phyloP scores from a whole-genome alignment of 2,329 filamentous ascomycete genomes.

The Apiospora arundinis region DNA sequence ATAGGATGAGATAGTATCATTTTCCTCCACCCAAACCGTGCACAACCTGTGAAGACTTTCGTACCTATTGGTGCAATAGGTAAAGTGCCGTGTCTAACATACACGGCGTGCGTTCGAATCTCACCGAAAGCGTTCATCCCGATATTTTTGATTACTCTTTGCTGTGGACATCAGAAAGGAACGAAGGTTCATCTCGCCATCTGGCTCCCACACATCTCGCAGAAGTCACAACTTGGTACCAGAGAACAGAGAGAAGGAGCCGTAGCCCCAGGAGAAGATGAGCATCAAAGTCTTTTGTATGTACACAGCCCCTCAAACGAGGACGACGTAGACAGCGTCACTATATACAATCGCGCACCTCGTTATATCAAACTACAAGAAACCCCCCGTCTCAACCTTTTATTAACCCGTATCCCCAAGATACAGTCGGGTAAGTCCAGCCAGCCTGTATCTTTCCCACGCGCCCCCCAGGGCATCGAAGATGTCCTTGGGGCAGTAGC shows the following conservation, averaged over 20 bases:
- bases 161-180: too few species aligned
- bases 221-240: not conserved
- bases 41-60: not conserved
- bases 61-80: not conserved
- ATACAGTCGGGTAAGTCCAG: not conserved
- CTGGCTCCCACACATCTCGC: not conserved
- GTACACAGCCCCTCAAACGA: not conserved
- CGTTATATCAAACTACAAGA: not conserved
- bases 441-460: not conserved
- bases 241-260: not conserved
- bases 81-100: not conserved
- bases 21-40: too few species aligned
- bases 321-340: not conserved
- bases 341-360: constrained; percentile 7
- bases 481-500: not conserved
- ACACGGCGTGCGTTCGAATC: not conserved
- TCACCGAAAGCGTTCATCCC: not conserved
- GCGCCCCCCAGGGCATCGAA: not conserved
- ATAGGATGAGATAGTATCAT: not conserved
- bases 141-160: too few species aligned
- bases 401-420: not conserved
- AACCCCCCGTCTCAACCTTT: not conserved
- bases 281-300: constrained; percentile 15
- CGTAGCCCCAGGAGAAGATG: not conserved
- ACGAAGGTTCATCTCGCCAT: too few species aligned